Evolutionary conservation across 2,329 filamentous ascomycete genomes (phyloP).

Genomic region (Delphinella strobiligena): DNA sequence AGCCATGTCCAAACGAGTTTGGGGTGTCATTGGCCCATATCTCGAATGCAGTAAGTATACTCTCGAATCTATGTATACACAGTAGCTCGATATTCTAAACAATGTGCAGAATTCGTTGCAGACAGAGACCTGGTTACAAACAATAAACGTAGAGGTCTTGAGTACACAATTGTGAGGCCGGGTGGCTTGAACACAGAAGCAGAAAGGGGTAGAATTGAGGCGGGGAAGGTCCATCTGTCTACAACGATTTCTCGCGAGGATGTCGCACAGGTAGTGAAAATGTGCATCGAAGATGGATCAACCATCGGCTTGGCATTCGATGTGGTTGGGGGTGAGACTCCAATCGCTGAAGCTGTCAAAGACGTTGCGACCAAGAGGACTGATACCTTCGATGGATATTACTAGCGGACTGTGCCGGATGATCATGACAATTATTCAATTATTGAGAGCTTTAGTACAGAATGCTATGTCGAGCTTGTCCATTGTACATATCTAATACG

Average conservation of each 20-base stretch:
- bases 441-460: no score
- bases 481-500: no score
- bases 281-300: constrained; percentile 39
- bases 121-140: constrained; percentile 28
- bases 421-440: no score
- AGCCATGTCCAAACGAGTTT: constrained; percentile 25
- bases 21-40: constrained; percentile 28
- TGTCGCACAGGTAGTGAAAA: constrained; percentile 47
- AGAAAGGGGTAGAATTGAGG: constrained; percentile 28
- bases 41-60: no score
- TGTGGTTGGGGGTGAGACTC: constrained; percentile 28
- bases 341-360: constrained; percentile 27
- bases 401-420: no score
- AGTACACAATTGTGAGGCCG: constrained; percentile 36
- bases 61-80: no score
- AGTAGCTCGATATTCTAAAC: no score
- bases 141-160: constrained; percentile 26
- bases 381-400: constrained; percentile 23
- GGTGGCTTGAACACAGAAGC: constrained; percentile 34
- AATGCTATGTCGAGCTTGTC: no score
- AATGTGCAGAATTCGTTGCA: constrained; percentile 33
- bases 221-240: constrained; percentile 30
- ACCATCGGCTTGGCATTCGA: constrained; percentile 34
- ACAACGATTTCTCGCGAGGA: constrained; percentile 40
- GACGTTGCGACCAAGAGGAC: constrained; percentile 25